Percentiles rank a stretch among this genome's conserved stretches.
These are phyloP conservation scores for Tolypocladium nubicola DNA, from an alignment of 2,329 filamentous ascomycete species.

Conservation along the genomic window DNA sequence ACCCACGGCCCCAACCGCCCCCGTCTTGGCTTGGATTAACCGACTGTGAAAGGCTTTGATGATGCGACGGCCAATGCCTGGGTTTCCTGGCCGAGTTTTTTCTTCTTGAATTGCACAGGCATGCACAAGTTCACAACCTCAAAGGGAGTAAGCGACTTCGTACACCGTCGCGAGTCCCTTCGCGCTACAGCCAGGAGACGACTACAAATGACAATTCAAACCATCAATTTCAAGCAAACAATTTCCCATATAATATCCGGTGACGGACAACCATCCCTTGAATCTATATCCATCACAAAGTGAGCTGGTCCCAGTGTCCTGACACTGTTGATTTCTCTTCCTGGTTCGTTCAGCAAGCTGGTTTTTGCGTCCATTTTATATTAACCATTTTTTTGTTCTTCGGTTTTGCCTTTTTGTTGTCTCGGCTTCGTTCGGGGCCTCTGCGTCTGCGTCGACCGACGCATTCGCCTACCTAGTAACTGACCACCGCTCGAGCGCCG, in stretches of 20 bases:
- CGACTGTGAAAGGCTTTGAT: not conserved
- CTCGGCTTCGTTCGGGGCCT: not conserved
- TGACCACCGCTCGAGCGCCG: not conserved
- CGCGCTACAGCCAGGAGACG: not conserved
- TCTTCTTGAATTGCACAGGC: not conserved
- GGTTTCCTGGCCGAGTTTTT: too few relatives aligned
- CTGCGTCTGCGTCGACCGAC: not conserved
- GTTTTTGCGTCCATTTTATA: conserved; percentile 4
- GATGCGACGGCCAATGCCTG: not conserved
- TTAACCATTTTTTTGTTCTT: conserved; percentile 7
- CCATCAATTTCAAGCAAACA: conserved; percentile 3
- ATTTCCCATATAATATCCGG: conserved; percentile 21
- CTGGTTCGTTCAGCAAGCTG: conserved; percentile 7
- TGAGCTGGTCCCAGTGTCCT: conserved; percentile 8
- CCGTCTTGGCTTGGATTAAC: not conserved
- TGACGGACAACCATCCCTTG: conserved; percentile 26
- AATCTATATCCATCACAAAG: conserved; percentile 28
- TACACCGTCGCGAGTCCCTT: too few relatives aligned
- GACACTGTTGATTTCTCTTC: conserved; percentile 14
- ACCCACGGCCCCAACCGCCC: not conserved
- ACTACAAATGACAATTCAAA: not conserved
- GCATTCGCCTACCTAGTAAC: not conserved
- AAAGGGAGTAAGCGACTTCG: not conserved
- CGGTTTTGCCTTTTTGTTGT: not conserved
- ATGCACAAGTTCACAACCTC: not conserved